Evolutionary conservation across 2,329 filamentous ascomycete species (phyloP).

Genomic region (Aspergillus novofumigatus): DNA sequence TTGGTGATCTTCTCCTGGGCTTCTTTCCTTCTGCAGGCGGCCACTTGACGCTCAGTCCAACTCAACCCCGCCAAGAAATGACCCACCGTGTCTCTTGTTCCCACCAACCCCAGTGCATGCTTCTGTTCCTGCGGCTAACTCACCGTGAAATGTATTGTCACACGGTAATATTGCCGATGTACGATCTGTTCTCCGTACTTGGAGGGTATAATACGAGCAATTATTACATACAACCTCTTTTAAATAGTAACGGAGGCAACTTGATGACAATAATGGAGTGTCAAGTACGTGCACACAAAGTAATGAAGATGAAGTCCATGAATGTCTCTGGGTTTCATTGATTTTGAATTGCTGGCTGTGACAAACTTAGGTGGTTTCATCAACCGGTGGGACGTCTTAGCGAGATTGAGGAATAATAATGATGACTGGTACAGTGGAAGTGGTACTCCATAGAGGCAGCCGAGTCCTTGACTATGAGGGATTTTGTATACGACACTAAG

Average conservation of each 20-base stretch:
- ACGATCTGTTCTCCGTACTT: not conserved
- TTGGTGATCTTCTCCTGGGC: constrained; percentile 18
- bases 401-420: not conserved
- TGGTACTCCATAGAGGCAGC: constrained; percentile 7
- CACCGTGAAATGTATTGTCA: constrained; percentile 10
- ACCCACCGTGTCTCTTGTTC: constrained; percentile 13
- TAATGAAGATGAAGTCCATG: not conserved
- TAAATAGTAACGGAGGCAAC: not conserved
- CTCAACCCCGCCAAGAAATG: constrained; percentile 15
- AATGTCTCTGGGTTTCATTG: not conserved
- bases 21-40: constrained; percentile 17
- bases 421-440: constrained; percentile 2
- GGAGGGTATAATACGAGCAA: not conserved
- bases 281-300: not conserved
- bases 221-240: not conserved
- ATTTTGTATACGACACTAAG: constrained; percentile 15
- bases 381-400: not conserved
- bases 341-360: not conserved
- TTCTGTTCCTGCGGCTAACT: constrained; percentile 24
- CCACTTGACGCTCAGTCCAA: constrained; percentile 19
- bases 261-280: not conserved
- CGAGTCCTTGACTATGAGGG: constrained; percentile 14
- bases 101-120: constrained; percentile 16
- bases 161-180: not conserved
- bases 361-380: constrained; percentile 5